Base-by-base conservation (phyloP, 148 eudicot genomes). In the Selenicereus undatus region DNA sequence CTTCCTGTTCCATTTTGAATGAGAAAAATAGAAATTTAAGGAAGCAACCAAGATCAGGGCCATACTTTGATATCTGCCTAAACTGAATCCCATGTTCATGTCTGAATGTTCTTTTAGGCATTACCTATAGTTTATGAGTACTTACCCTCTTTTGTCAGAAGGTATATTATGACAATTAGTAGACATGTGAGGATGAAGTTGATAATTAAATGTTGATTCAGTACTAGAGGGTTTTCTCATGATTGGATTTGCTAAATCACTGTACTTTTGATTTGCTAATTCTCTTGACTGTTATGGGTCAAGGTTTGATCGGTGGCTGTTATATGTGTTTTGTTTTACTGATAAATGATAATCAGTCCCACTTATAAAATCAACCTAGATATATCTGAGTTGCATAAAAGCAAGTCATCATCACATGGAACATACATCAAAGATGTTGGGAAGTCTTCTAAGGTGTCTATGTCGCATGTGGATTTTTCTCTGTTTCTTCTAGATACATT, bases 1-100 rank as follows among this genome's bases (percentile, higher is more conserved):
- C 73, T 81, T 81, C 76, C 74, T 24, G 42, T 43, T 80, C 45
- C 76, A 42, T 35, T 30, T 27, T 17, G 36, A 27, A n/a, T 5
- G 71, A 45, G 18, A 27, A 20, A 17, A 51, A 16, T 36, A 68
- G 72, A n/a, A 29, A 83, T 8, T 51, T 11, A 4, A 29, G 22
- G 3, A 30, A 29, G 66, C 35, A 32, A 39, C 43, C 48, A 45
- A 45, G 32, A 32, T 32, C 74, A 54, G 43, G 58, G 69, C 52
- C 74, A 18, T 24, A 11, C 64, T 69, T 21, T 36, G 16, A 73
- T 64, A 16, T 65, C 56, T n/a, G 36, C 60, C 4, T 71, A 10
- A 51, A 24, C 35, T 65, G 39, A 12, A 45, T 24, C 30, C 22
- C 32, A 22, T 3, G 4, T 2, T 52, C 11, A 30, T 18, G 4